A percentile compares a stretch with the other conserved stretches of the same genome.
Conservation (phyloP, 2,329 filamentous ascomycete species). For the Elsinoe necatrix region DNA sequence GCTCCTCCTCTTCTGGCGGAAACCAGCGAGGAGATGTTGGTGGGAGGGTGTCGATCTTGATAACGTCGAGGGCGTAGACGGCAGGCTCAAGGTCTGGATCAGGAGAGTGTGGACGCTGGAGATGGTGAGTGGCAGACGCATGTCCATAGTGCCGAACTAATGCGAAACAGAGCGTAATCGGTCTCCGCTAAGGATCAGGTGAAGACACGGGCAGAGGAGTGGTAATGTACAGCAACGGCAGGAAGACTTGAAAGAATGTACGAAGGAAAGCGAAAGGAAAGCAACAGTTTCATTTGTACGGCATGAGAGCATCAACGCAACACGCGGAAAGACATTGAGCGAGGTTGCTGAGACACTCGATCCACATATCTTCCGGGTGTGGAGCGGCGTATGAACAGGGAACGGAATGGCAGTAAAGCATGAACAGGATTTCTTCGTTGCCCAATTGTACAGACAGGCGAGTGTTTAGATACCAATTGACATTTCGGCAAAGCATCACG, state of each 20-base stretch:
- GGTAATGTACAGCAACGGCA: not conserved
- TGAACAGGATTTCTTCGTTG: constrained; percentile 1
- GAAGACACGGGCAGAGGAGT: not conserved
- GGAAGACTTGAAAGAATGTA: not conserved
- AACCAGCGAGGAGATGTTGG: constrained; percentile 93
- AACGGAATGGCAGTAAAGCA: not conserved
- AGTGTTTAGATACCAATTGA: constrained; percentile 12
- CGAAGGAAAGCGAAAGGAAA: not conserved
- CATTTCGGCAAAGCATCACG: not conserved
- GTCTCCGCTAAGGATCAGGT: constrained; percentile 18
- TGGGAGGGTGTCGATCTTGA: constrained; percentile 96
- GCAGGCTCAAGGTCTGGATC: constrained; percentile 96
- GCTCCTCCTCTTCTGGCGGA: constrained; percentile 93
- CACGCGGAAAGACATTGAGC: no score
- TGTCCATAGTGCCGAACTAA: not conserved
- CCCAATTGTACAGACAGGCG: constrained; percentile 10
- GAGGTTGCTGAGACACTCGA: no score
- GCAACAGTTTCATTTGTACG: constrained; percentile 8
- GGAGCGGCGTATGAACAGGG: not conserved
- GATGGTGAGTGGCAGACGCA: constrained; percentile 54
- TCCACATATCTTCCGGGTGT: no score
- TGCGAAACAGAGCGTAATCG: constrained; percentile 23
- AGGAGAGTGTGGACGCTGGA: constrained; percentile 95
- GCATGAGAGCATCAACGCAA: not conserved
- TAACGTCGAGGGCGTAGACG: constrained; percentile 80